A percentile compares a stretch with the other conserved stretches of the same genome.
Evolutionary conservation across 2,329 filamentous ascomycete genomes (phyloP).

Genomic region (Acephala macrosclerotiorum): DNA sequence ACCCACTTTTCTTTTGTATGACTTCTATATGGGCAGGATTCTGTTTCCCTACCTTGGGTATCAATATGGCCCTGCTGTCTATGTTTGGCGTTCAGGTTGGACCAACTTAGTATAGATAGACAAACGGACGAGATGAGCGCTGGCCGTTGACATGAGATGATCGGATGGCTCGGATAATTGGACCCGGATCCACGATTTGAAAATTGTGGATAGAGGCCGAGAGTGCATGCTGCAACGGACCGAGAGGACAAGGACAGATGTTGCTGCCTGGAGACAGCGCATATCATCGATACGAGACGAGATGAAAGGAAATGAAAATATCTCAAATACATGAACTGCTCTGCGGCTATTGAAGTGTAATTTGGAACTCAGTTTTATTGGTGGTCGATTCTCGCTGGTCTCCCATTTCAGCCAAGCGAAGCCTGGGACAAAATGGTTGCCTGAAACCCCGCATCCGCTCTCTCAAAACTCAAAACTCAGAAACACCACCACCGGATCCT

Average conservation of each 20-base stretch:
- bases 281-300: neutral
- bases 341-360: no score
- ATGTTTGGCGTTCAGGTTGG: neutral
- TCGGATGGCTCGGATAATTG: neutral
- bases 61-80: neutral
- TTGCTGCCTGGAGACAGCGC: neutral
- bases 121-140: neutral
- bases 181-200: neutral
- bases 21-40: neutral
- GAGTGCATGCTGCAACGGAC: neutral
- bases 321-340: no score
- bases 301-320: neutral
- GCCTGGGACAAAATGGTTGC: no score
- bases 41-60: no score
- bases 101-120: neutral
- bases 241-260: neutral
- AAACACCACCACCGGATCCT: no score
- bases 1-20: neutral
- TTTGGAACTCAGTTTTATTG: no score
- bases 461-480: no score
- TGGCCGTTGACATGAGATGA: neutral
- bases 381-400: no score
- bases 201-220: neutral
- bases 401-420: no score
- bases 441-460: no score